Evolutionary conservation across 2,329 filamentous ascomycete genomes (phyloP), one percentile per base, ranked within the genome.

Genomic region (Apiospora aurea): DNA sequence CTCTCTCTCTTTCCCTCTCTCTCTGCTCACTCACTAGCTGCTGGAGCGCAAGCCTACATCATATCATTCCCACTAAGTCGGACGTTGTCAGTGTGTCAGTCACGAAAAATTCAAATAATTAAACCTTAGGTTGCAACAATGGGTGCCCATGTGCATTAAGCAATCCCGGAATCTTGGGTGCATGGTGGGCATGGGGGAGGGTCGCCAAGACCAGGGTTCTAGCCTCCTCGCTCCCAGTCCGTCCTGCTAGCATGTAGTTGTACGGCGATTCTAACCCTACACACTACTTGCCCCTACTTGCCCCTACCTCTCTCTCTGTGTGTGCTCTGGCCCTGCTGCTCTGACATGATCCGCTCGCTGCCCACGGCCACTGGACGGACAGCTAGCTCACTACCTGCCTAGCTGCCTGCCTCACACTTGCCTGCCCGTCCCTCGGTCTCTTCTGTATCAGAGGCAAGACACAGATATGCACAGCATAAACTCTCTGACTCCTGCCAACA

Each of bases 151-250:
- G 57, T 64, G 57, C 67, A 68, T 73, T 74, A 76, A 72, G 75
- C 74, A 72, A 79, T 76, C 77, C 79, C 78, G 76, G 78, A 76
- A 78, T 78, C 78, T 78, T 80, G 78, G 79, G 77, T 79, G 74
- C 74, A 79, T 77, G 73, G 77, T 75, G 75, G 74, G 73, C 57
- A 64, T 41, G 57, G 75, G 75, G 72, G 76, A 73, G 75, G 77
- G 75, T 75, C 74, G 77, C 70, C 66, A 75, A 77, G 71, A 72
- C 71, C 78, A 79, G 77, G 79, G 78, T 77, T 78, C 76, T 78
- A 78, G 77, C 76, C 76, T 72, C 47, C 51, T 76, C 73, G 69
- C 71, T 75, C 72, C 49, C 71, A 70, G 53, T 67, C 70, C 69
- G 69, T 3, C 57, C 57, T 49, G 38, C 69, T 51, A 64, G 49